Base-by-base conservation (phyloP, 768 basidiomycete genomes). In the Lactarius quietus region DNA sequence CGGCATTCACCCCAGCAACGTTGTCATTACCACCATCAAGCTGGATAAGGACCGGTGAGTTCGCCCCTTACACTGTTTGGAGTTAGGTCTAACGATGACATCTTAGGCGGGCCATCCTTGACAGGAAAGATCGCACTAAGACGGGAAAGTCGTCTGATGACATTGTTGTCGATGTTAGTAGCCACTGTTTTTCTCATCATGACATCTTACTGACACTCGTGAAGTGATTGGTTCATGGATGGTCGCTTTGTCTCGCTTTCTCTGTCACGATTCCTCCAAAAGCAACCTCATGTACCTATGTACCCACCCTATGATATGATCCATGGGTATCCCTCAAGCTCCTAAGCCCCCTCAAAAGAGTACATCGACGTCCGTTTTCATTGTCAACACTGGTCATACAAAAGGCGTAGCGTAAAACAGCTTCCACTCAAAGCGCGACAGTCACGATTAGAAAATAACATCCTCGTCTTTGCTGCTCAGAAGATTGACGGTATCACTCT, bases 1-100 rank as follows among this genome's bases (percentile, higher is more conserved):
- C 72, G 94, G 95, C 71, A 87, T 99, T 72, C 90, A 96, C 83
- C 95, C 96, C 64, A 93, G 90, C 82, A 98, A 97, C 76, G 94
- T 98, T 60, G 92, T 96, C 69, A 93, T 99, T 76, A 87, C 88
- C 70, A 90, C 81, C 73, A 86, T 97, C 79, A 97, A 98, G 82
- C 81, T 93, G 67, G 92, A 95, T 80, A 95, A 93, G 78, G 93
- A 94, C 79, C 82, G 89, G 89, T 88, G 48, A 60, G 82, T 74
- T 28, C 48, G 1, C 9, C 26, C 23, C 18, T 51, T 51, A 26
- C 41, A 53, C 36, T 58, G 26, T 18, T 29, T 29, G 51, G 38
- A 15, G 23, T 43, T 57, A 31, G 20, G 65, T 31, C 28, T 51
- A 38, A 29, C 61, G 41, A 58, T 15, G n/a, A 61, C 29, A 48